phyloP scores from a whole-genome alignment of 345 rosid species.

The Ceriops tagal region DNA sequence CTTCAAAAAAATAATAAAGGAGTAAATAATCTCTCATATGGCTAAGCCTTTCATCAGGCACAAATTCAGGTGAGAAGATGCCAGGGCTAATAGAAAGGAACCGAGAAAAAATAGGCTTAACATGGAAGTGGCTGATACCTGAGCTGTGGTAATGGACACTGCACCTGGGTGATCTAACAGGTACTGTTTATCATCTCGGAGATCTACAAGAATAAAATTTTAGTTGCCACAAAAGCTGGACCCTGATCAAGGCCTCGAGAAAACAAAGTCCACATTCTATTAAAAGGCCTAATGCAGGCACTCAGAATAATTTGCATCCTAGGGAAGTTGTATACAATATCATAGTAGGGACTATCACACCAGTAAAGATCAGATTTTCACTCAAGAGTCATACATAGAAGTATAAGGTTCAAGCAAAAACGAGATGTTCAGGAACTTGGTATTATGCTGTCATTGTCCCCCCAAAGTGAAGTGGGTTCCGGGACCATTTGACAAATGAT shows the following conservation, averaged over 20 bases:
- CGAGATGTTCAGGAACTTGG: too few relatives aligned
- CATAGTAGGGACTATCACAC: too few relatives aligned
- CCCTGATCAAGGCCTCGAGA: neutral
- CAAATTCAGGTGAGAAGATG: neutral
- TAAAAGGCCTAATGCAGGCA: neutral
- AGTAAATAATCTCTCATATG: neutral
- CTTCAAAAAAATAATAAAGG: constrained; percentile 23
- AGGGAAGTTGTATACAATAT: neutral
- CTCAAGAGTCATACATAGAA: neutral
- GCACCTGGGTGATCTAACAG: constrained; percentile 72
- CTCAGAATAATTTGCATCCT: neutral
- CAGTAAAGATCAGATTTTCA: neutral
- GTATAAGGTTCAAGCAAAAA: too few relatives aligned
- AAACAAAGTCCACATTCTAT: neutral
- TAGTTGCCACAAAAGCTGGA: neutral
- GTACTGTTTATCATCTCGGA: constrained; percentile 74
- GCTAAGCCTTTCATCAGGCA: neutral
- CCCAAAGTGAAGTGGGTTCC: too few relatives aligned
- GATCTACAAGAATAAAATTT: constrained; percentile 47
- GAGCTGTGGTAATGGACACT: constrained; percentile 61
- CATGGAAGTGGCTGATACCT: constrained; percentile 40
- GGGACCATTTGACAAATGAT: too few relatives aligned
- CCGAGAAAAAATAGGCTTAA: neutral
- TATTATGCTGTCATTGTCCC: too few relatives aligned
- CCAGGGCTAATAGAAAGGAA: neutral